phyloP scores from a whole-genome alignment of 2,329 filamentous ascomycete species.

The Sphaerostilbella broomeana region DNA sequence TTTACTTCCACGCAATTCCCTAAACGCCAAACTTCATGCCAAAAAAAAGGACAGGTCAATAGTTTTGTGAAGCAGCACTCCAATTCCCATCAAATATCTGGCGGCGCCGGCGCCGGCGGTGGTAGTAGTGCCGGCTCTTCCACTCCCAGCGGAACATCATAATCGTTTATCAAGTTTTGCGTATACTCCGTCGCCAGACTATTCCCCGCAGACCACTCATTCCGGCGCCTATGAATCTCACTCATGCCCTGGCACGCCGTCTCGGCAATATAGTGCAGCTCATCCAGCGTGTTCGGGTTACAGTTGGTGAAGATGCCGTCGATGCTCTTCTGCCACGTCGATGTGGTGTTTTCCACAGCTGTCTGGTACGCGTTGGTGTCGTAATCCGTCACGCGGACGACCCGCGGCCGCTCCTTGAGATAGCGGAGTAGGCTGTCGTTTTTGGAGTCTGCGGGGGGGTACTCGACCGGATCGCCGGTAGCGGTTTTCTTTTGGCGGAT shows the following conservation, averaged over 20 bases:
- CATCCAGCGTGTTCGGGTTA: constrained; percentile 37
- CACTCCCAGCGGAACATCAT: too few relatives aligned
- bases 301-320: constrained; percentile 39
- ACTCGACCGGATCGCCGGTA: constrained; percentile 29
- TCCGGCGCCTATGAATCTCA: constrained; percentile 32
- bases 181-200: constrained; percentile 27
- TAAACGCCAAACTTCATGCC: too few relatives aligned
- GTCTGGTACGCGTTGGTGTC: constrained; percentile 31
- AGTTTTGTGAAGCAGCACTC: too few relatives aligned
- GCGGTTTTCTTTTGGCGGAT: constrained; percentile 31
- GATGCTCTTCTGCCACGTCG: constrained; percentile 36
- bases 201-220: constrained; percentile 24
- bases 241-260: constrained; percentile 38
- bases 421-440: constrained; percentile 21
- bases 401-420: constrained; percentile 22
- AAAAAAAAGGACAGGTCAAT: too few relatives aligned
- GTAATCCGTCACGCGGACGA: constrained; percentile 27
- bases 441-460: constrained; percentile 24
- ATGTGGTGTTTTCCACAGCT: constrained; percentile 34
- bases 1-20: too few relatives aligned
- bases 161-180: constrained; percentile 25
- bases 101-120: too few relatives aligned
- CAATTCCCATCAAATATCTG: too few relatives aligned
- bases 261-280: constrained; percentile 39
- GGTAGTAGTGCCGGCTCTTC: too few relatives aligned